Base-by-base conservation (phyloP, 495 filamentous ascomycete genomes). In the Xylaria bambusicola region DNA sequence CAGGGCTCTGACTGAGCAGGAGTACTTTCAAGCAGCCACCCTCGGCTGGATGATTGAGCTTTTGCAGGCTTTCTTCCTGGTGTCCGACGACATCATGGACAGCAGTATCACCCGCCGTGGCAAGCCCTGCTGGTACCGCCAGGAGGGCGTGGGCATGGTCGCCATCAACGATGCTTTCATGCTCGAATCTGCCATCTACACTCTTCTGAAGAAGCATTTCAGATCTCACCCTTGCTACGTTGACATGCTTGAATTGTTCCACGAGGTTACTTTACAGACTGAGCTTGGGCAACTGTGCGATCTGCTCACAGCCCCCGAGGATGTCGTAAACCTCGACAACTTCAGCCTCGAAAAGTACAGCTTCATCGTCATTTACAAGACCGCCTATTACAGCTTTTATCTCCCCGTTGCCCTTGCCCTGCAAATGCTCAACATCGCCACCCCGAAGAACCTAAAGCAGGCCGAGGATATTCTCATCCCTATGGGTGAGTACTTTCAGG, bases 351-450 rank as follows among this genome's bases (percentile, higher is more conserved):
- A 94, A 63, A 98, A 98, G 80, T 96, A 96, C 82, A 87, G 81
- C 71, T 98, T 98, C 82, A 98, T 98, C 71, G 94, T 98, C 74
- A 90, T 93, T 76, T 97, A 92, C 86, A 98, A 98, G 84, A 98
- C 95, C 27, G 95, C 94, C 36, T 98, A 93, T 79, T 98, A 98
- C 81, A 90, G 85, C 69, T 98, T 98, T 84, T 98, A 98, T 79
- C 89, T 98, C 0, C 94, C 94, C 36, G 92, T 98, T n/a, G 93
- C 91, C 6, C 82, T 97, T 27, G 89, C 95, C 0, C 78, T 98
- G 63, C 78, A 89, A 77, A 86, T 90, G 71, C 82, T 93, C 64
- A 85, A 90, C 59, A 76, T 90, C 36, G 95, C 93, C 9, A 92
- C 90, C 10, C 82, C 84, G 6, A 81, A 86, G 71, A 97, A 96